These are phyloP conservation scores for Gnomoniopsis sp. DNA, from an alignment of 2,329 filamentous ascomycete genomes.

Conservation along the genomic window DNA sequence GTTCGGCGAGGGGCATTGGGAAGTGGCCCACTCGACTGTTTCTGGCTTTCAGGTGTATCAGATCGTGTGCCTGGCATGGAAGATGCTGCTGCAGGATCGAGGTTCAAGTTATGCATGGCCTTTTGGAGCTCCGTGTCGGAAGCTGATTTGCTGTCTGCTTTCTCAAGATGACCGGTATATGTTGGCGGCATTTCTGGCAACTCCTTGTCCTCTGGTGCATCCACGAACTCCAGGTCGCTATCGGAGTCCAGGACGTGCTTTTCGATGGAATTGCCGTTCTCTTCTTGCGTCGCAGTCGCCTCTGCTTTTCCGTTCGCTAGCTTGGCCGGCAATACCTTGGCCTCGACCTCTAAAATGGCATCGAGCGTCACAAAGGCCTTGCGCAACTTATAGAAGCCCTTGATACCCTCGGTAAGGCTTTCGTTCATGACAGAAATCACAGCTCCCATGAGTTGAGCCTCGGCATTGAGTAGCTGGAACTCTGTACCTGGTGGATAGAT, in stretches of 20 bases:
- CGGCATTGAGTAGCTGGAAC: constrained; percentile 77
- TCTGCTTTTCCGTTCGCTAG: constrained; percentile 3
- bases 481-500: constrained; percentile 83
- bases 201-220: constrained; percentile 44
- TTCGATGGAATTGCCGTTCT: background rate
- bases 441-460: constrained; percentile 85
- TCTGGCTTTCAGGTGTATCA: constrained; percentile 8
- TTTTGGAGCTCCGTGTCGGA: constrained; percentile 15
- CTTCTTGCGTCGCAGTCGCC: background rate
- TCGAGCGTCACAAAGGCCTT: constrained; percentile 86
- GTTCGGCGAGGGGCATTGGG: constrained; percentile 27
- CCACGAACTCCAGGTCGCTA: constrained; percentile 51
- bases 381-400: constrained; percentile 87
- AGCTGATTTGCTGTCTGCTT: constrained; percentile 20
- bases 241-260: constrained; percentile 21
- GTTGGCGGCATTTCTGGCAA: constrained; percentile 41
- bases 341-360: constrained; percentile 72
- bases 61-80: constrained; percentile 8
- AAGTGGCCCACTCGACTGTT: constrained; percentile 10
- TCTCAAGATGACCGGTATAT: constrained; percentile 43
- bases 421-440: constrained; percentile 89
- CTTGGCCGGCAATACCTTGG: constrained; percentile 37
- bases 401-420: constrained; percentile 85
- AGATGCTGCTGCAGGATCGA: constrained; percentile 1
- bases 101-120: constrained; percentile 2